Conservation (phyloP, 768 basidiomycete genomes). For the Rhodotorula diobovata region DNA sequence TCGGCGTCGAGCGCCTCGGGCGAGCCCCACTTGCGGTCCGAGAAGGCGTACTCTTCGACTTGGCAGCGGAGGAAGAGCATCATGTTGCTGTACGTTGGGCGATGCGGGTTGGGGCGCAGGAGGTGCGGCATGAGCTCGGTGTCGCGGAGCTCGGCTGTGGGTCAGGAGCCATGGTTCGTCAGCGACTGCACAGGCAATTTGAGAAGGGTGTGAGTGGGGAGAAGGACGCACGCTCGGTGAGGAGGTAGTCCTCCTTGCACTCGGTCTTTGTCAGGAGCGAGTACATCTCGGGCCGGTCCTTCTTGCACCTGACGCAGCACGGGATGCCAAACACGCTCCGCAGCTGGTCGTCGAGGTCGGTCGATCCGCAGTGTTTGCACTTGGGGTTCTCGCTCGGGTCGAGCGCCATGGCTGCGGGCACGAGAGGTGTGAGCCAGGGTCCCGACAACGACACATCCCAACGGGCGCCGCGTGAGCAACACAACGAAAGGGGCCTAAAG, state of each 20-base stretch:
- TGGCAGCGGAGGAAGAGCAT: conserved; percentile 93
- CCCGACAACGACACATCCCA: neutral
- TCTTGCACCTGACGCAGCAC: conserved; percentile 86
- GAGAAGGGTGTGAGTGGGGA: neutral
- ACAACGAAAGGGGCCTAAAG: too few species aligned
- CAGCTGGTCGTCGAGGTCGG: conserved; percentile 80
- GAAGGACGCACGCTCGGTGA: conserved; percentile 71
- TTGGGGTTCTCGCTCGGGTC: conserved; percentile 71
- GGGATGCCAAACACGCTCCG: conserved; percentile 74
- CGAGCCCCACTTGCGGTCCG: conserved; percentile 90
- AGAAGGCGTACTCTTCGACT: conserved; percentile 85
- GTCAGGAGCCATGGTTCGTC: too few species aligned
- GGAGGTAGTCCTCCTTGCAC: conserved; percentile 95
- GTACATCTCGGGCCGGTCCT: conserved; percentile 84
- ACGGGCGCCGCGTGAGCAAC: neutral
- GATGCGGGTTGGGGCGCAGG: conserved; percentile 89
- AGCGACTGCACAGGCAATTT: neutral
- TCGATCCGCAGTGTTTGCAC: conserved; percentile 77
- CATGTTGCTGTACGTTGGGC: conserved; percentile 95
- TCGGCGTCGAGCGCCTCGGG: conserved; percentile 84
- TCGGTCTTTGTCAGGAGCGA: conserved; percentile 96
- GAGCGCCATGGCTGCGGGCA: conserved; percentile 63
- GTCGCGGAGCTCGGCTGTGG: conserved; percentile 83
- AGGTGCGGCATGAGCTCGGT: conserved; percentile 87
- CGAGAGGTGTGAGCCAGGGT: neutral